These are phyloP conservation scores for Fusarium sp. DNA, from an alignment of 2,329 filamentous ascomycete genomes.

Conservation along the genomic window DNA sequence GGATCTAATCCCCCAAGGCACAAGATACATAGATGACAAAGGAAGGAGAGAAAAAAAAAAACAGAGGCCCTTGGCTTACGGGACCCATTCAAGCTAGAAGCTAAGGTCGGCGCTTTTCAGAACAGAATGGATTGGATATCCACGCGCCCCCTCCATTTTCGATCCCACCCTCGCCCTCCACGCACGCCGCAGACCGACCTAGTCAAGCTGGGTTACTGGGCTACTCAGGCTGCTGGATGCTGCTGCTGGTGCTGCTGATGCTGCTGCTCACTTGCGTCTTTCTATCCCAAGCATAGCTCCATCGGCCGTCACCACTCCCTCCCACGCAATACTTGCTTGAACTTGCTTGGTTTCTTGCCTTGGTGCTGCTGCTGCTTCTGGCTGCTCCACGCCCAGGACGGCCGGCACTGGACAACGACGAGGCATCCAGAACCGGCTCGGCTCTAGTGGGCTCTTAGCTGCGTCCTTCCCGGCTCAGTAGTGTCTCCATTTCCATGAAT, in stretches of 20 bases:
- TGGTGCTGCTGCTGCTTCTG: constrained; percentile 7
- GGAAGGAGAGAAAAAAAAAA: constrained; percentile 4
- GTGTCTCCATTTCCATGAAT: constrained; percentile 30
- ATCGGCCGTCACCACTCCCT: constrained; percentile 29
- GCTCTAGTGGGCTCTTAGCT: constrained; percentile 26
- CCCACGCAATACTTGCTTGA: background rate
- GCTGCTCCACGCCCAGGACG: constrained; percentile 25
- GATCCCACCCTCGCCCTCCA: constrained; percentile 30
- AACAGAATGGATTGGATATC: constrained; percentile 9
- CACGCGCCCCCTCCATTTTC: constrained; percentile 35
- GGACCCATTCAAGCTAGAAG: constrained; percentile 27
- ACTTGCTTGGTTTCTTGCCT: constrained; percentile 17
- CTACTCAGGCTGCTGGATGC: background rate
- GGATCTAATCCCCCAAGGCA: background rate
- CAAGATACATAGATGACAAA: background rate
- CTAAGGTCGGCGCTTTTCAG: constrained; percentile 20
- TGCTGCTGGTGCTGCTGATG: background rate
- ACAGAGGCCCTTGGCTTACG: constrained; percentile 14
- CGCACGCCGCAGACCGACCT: constrained; percentile 6
- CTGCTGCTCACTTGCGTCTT: constrained; percentile 1
- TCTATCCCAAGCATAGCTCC: constrained; percentile 3
- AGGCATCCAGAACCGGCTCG: constrained; percentile 16
- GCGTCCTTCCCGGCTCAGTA: constrained; percentile 31
- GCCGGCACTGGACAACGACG: constrained; percentile 21
- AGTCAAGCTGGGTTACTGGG: background rate